Evolutionary conservation across 345 rosid genomes (phyloP).

Genomic region (Populus euphratica): DNA sequence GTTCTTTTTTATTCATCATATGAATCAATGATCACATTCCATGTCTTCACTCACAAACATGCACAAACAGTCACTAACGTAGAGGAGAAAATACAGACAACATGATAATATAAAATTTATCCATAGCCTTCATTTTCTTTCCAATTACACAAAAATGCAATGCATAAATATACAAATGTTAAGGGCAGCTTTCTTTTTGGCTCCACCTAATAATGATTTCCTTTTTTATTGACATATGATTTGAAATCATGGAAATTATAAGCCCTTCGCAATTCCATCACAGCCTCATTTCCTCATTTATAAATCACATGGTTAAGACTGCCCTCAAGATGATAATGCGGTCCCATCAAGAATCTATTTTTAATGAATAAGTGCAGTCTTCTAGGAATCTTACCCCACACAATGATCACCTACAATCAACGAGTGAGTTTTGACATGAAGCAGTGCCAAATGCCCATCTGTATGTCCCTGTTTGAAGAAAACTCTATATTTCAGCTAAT

Average conservation of each 20-base stretch:
- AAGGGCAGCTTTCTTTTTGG: not conserved
- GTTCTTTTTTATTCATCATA: not conserved
- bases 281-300: not conserved
- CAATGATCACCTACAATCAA: conserved; percentile 91
- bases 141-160: not conserved
- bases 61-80: not conserved
- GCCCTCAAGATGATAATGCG: not conserved
- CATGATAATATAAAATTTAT: not conserved
- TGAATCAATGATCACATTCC: not conserved
- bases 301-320: not conserved
- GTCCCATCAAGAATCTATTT: not conserved
- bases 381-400: conserved; percentile 63
- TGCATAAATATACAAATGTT: not conserved
- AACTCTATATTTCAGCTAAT: not conserved
- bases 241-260: not conserved
- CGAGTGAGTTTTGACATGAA: conserved; percentile 57
- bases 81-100: not conserved
- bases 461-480: conserved; percentile 76
- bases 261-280: not conserved
- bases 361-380: not conserved
- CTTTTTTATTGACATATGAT: not conserved
- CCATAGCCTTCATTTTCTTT: not conserved
- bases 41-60: not conserved
- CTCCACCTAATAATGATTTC: not conserved
- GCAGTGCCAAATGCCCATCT: conserved; percentile 80